These are phyloP conservation scores for Ogataea degrootiae DNA, from an alignment of 805 yeast species.

Conservation along the genomic window DNA sequence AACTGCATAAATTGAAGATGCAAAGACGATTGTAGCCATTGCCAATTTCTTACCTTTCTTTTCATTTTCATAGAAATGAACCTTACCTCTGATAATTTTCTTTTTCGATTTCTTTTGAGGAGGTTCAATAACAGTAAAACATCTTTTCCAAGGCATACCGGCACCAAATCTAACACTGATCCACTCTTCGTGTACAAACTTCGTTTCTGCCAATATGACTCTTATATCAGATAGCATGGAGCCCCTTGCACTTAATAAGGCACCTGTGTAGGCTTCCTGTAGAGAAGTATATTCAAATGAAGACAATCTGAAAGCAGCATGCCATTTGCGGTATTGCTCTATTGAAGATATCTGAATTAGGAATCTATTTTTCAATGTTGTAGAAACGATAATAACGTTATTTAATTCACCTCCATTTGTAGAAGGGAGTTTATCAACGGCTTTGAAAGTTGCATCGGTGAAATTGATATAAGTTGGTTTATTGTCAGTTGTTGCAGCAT, in stretches of 20 bases:
- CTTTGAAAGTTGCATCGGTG: conserved; percentile 82
- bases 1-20: conserved; percentile 77
- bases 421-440: conserved; percentile 60
- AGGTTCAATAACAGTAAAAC: conserved; percentile 86
- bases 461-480: conserved; percentile 83
- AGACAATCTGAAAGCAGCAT: conserved; percentile 74
- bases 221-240: conserved; percentile 80
- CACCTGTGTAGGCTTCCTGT: conserved; percentile 97
- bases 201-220: conserved; percentile 77
- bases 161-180: conserved; percentile 90
- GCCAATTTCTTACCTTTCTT: conserved; percentile 67
- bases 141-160: conserved; percentile 97
- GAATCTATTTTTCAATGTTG: conserved; percentile 86
- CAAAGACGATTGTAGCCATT: conserved; percentile 73
- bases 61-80: conserved; percentile 78
- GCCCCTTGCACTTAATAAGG: conserved; percentile 87
- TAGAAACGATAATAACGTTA: conserved; percentile 82
- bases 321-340: conserved; percentile 70
- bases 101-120: conserved; percentile 44
- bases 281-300: conserved; percentile 75
- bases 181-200: conserved; percentile 90
- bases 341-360: conserved; percentile 70
- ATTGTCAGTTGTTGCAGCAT: conserved; percentile 18
- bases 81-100: conserved; percentile 54
- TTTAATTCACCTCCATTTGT: conserved; percentile 55